phyloP scores from a whole-genome alignment of 805 yeast genomes.

The Metschnikowia gruessii region DNA sequence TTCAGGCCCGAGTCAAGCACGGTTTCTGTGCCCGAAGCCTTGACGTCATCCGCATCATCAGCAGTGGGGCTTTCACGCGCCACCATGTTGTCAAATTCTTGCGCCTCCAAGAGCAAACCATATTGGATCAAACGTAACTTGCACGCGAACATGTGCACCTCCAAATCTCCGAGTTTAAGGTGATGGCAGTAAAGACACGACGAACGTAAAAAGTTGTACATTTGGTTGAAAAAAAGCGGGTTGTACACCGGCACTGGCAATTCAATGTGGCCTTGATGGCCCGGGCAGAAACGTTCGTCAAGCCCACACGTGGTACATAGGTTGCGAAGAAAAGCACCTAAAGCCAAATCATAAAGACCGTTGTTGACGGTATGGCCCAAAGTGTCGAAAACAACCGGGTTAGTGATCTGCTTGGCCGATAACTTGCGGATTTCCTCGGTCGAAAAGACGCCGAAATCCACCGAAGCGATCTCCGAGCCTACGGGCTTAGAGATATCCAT shows the following conservation, averaged over 20 bases:
- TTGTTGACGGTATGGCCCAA: constrained; percentile 93
- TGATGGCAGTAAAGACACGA: constrained; percentile 89
- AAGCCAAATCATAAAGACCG: constrained; percentile 90
- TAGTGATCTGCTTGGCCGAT: constrained; percentile 93
- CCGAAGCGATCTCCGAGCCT: constrained; percentile 89
- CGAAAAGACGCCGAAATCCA: constrained; percentile 84
- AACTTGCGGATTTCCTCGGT: constrained; percentile 79
- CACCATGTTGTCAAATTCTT: constrained; percentile 63
- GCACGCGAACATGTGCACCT: constrained; percentile 73
- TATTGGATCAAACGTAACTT: constrained; percentile 80
- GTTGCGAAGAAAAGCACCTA: constrained; percentile 90
- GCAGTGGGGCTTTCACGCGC: constrained; percentile 20
- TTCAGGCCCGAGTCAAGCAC: constrained; percentile 34
- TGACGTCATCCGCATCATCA: constrained; percentile 32
- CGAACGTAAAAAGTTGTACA: constrained; percentile 79
- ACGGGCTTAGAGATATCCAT: constrained; percentile 98
- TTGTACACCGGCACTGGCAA: constrained; percentile 94
- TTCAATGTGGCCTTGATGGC: constrained; percentile 97
- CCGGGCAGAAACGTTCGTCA: constrained; percentile 93
- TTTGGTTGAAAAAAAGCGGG: constrained; percentile 89
- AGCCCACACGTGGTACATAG: constrained; percentile 94
- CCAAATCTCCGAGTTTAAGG: constrained; percentile 66
- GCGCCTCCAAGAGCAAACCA: constrained; percentile 79
- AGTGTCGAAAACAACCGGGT: constrained; percentile 93
- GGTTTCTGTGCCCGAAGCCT: constrained; percentile 17